These are phyloP conservation scores for Ilyonectria robusta DNA, from an alignment of 2,329 filamentous ascomycete species.

Conservation along the genomic window DNA sequence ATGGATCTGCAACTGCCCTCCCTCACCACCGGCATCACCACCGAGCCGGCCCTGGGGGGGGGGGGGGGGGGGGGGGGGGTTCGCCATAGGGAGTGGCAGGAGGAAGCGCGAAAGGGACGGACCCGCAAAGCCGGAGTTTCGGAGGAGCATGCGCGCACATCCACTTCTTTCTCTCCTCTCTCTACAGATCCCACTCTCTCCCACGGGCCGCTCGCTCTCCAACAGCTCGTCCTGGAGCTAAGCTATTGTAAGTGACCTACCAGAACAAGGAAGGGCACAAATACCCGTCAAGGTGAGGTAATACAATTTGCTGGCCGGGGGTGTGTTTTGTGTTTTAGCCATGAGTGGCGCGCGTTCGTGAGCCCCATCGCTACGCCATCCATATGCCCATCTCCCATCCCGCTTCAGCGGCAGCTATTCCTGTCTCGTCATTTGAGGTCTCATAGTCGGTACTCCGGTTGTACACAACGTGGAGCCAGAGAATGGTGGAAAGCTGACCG, in stretches of 20 bases:
- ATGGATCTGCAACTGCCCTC: slow-evolving; percentile 2
- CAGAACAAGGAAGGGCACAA: neutral
- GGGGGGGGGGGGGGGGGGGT: slow-evolving; percentile 11
- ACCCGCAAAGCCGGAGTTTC: slow-evolving; percentile 45
- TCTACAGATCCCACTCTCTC: neutral
- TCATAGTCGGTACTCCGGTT: neutral
- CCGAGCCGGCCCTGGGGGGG: slow-evolving; percentile 42
- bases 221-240: neutral
- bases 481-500: neutral
- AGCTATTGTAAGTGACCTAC: slow-evolving; percentile 5
- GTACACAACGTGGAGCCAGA: neutral
- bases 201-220: too few species aligned
- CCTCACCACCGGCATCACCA: slow-evolving; percentile 32
- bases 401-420: slow-evolving; percentile 33
- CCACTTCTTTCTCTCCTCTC: slow-evolving; percentile 8
- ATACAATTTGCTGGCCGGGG: neutral
- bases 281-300: slow-evolving; percentile 1
- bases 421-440: slow-evolving; percentile 15
- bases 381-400: slow-evolving; percentile 27
- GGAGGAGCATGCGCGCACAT: slow-evolving; percentile 29
- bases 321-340: slow-evolving; percentile 1
- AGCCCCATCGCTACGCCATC: slow-evolving; percentile 21
- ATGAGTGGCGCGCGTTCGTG: slow-evolving; percentile 27
- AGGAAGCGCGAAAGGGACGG: slow-evolving; percentile 33
- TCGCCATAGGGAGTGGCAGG: slow-evolving; percentile 17